Percentiles rank a stretch among this genome's conserved stretches.
phyloP scores from a whole-genome alignment of 2,329 filamentous ascomycete species.

The Colletotrichum eleusines region DNA sequence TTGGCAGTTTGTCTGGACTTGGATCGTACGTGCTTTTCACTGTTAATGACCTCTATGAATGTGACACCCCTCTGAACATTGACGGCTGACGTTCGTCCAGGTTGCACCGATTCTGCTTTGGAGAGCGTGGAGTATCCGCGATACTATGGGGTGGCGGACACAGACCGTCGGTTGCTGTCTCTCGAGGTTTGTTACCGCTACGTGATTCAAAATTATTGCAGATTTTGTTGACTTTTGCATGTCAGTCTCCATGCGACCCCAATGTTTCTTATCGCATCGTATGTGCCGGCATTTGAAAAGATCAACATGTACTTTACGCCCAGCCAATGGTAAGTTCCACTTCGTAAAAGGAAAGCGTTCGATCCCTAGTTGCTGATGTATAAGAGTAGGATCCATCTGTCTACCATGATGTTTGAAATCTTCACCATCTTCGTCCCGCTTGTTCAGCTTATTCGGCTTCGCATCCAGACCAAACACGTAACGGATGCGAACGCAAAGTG shows the following conservation, averaged over 20 bases:
- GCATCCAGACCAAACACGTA: slow-evolving; percentile 44
- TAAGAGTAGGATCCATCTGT: slow-evolving; percentile 59
- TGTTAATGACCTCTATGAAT: no score
- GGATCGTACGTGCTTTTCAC: slow-evolving; percentile 52
- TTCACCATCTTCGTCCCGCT: slow-evolving; percentile 66
- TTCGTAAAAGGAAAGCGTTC: background rate
- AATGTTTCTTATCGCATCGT: slow-evolving; percentile 66
- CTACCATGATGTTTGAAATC: slow-evolving; percentile 66
- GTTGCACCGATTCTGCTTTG: slow-evolving; percentile 65
- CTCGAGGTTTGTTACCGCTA: slow-evolving; percentile 45
- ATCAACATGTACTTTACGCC: slow-evolving; percentile 63
- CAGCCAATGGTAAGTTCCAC: slow-evolving; percentile 61
- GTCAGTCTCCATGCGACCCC: slow-evolving; percentile 65
- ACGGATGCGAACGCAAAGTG: slow-evolving; percentile 48
- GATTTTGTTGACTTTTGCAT: slow-evolving; percentile 14
- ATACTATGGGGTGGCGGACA: slow-evolving; percentile 68
- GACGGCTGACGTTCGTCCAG: slow-evolving; percentile 37
- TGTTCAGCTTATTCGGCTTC: slow-evolving; percentile 47
- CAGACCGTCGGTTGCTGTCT: slow-evolving; percentile 61
- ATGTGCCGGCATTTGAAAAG: slow-evolving; percentile 52
- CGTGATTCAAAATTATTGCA: background rate
- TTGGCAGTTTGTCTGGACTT: slow-evolving; percentile 68
- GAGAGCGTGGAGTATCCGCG: slow-evolving; percentile 64
- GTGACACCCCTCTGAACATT: background rate
- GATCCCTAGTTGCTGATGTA: slow-evolving; percentile 43